Base-by-base conservation (phyloP, 306 rosid genomes). In the Inga laurina region DNA sequence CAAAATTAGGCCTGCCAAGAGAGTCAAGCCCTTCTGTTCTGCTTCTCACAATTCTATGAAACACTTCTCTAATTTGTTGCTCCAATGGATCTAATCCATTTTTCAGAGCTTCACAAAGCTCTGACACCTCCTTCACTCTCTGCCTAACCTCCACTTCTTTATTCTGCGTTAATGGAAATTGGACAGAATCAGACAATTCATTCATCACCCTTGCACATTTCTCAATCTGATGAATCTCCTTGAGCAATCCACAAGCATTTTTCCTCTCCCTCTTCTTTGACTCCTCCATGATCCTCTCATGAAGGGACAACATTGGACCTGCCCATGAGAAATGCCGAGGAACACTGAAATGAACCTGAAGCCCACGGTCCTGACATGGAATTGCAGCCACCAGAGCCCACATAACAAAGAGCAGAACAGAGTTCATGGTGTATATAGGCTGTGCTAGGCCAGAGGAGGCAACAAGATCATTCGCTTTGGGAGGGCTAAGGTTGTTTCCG, bases 381-480 rank as follows among this genome's bases (percentile, higher is more conserved):
- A 95, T 93, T 21, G 99, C 97, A 15, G 99, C 99, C 81, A 95
- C 99, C 59, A 95, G 85, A 34, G 91, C 92, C 99, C 98, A 95
- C 97, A 89, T 92, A 69, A 90, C 88, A 68, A 95, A 92, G 79
- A 93, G 78, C 45, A 95, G 70, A 14, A 95, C 74, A 19, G 86
- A 83, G 75, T 86, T 95, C 88, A 91, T 85, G 1, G 93, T 90
- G 59, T 83, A 95, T 49, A 95, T 77, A 21, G 94, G 86, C 27
- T 85, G 68, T 0, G 95, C 96, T 3, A 95, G 86, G 32, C 99
- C 96, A 71, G 83, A 77, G 0, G 95, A 80, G 46, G 93, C 86
- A 32, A 84, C 85, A 13, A 92, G 82, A 39, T 95, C 98, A 74
- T 86, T 91, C 7, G 86, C 88, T 84, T 79, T 87, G 48, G 98